Conservation (phyloP, 495 filamentous ascomycete species). For the Xylaria curta region DNA sequence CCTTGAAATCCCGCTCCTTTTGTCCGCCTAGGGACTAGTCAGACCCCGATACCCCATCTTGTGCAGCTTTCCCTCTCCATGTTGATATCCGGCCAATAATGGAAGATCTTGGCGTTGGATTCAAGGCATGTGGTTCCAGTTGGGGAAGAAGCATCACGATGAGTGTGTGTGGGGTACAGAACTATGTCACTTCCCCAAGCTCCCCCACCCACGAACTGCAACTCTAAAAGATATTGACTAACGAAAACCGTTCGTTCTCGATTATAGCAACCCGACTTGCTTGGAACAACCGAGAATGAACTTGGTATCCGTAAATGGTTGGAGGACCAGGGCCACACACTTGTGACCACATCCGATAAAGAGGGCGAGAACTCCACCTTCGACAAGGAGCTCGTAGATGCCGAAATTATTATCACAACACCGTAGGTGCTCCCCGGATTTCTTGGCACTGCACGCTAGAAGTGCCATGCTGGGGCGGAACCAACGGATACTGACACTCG, state of each 20-base stretch:
- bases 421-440: slow-evolving; percentile 67
- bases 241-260: slow-evolving; percentile 31
- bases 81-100: slow-evolving; percentile 32
- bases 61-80: slow-evolving; percentile 20
- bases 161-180: slow-evolving; percentile 27
- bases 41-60: background rate
- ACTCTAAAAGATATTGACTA: slow-evolving; percentile 24
- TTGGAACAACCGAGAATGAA: slow-evolving; percentile 98
- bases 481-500: slow-evolving; percentile 24
- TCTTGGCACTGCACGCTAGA: slow-evolving; percentile 16
- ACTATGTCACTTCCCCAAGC: slow-evolving; percentile 13
- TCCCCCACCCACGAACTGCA: slow-evolving; percentile 4
- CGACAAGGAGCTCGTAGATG: slow-evolving; percentile 93
- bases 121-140: slow-evolving; percentile 17
- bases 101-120: slow-evolving; percentile 26
- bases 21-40: background rate
- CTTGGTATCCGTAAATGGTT: slow-evolving; percentile 96
- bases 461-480: background rate
- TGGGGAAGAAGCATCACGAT: slow-evolving; percentile 15
- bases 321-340: slow-evolving; percentile 91
- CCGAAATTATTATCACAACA: slow-evolving; percentile 98
- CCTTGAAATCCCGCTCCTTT: background rate
- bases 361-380: slow-evolving; percentile 92
- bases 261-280: slow-evolving; percentile 75
- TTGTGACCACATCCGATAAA: slow-evolving; percentile 97